phyloP scores from a whole-genome alignment of 192 early-diverging fungal species.

The Podila horticola region DNA sequence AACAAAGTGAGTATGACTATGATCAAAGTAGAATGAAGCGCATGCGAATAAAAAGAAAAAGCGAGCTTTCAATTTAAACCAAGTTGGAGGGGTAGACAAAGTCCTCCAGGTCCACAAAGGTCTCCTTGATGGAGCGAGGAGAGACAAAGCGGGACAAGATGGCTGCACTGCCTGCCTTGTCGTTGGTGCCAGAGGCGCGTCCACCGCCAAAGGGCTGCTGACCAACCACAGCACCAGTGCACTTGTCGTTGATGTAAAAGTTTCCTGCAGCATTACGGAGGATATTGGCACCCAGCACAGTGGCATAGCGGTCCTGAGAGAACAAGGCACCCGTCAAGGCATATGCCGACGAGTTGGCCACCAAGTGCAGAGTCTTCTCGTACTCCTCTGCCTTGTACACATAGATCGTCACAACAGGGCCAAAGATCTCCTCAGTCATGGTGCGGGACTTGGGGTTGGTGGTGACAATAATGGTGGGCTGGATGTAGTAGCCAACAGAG shows the following conservation, averaged over 20 bases:
- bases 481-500: conserved; percentile 87
- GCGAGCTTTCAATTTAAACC: conserved; percentile 27
- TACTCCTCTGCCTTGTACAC: conserved; percentile 81
- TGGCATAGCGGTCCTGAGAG: conserved; percentile 87
- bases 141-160: conserved; percentile 90
- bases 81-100: conserved; percentile 90
- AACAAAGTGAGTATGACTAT: too few relatives aligned
- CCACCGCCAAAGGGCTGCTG: conserved; percentile 98
- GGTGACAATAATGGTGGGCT: conserved; percentile 92
- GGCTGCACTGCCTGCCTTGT: conserved; percentile 92
- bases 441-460: conserved; percentile 85
- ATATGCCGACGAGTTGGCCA: conserved; percentile 84
- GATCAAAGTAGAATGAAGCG: background rate
- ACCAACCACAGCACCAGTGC: conserved; percentile 96
- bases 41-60: too few relatives aligned
- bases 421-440: conserved; percentile 96
- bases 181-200: conserved; percentile 96
- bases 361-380: conserved; percentile 76
- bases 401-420: conserved; percentile 94
- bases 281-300: conserved; percentile 75
- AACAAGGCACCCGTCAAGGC: conserved; percentile 94
- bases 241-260: conserved; percentile 99
- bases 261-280: conserved; percentile 94
- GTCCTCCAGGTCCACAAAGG: conserved; percentile 82
- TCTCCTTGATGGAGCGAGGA: conserved; percentile 96